Percentiles rank a stretch among this genome's conserved stretches.
These are phyloP conservation scores for Entonaema liquescens DNA, from an alignment of 495 filamentous ascomycete species.

Conservation along the genomic window DNA sequence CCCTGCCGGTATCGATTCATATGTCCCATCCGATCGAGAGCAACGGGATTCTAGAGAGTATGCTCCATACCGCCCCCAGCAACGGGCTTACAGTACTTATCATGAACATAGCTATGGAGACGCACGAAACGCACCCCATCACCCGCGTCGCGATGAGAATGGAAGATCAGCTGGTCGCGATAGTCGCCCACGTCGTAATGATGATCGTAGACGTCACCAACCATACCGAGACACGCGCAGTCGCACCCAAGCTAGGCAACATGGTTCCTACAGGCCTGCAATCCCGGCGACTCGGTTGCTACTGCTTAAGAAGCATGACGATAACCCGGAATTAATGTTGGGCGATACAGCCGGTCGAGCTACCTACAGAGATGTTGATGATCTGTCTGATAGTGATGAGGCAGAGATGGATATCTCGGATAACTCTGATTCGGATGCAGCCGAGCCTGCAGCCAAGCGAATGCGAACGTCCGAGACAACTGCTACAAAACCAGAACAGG, in stretches of 20 bases:
- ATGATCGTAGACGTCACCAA: constrained; percentile 25
- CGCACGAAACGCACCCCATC: constrained; percentile 16
- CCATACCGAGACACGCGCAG: constrained; percentile 3
- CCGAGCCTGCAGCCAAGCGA: constrained; percentile 61
- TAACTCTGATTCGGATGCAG: constrained; percentile 55
- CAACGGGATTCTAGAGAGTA: constrained; percentile 20
- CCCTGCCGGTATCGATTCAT: constrained; percentile 49
- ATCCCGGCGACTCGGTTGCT: constrained; percentile 53
- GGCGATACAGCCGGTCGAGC: constrained; percentile 49
- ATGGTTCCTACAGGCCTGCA: background rate
- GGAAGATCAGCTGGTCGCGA: constrained; percentile 11
- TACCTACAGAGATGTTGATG: constrained; percentile 60
- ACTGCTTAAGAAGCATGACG: constrained; percentile 46
- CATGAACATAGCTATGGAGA: constrained; percentile 16
- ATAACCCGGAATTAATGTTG: constrained; percentile 47
- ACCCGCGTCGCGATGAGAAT: constrained; percentile 25
- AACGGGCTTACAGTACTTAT: constrained; percentile 12
- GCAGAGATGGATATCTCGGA: constrained; percentile 72
- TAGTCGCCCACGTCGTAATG: constrained; percentile 25
- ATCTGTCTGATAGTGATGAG: constrained; percentile 78
- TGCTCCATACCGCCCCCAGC: constrained; percentile 33
- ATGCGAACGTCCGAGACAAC: constrained; percentile 48
- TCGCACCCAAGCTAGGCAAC: background rate
- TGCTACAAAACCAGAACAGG: constrained; percentile 49
- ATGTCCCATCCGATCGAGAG: constrained; percentile 28